Evolutionary conservation across 164 flowering plant genomes (phyloP).

Genomic region (Vitis labrusca): DNA sequence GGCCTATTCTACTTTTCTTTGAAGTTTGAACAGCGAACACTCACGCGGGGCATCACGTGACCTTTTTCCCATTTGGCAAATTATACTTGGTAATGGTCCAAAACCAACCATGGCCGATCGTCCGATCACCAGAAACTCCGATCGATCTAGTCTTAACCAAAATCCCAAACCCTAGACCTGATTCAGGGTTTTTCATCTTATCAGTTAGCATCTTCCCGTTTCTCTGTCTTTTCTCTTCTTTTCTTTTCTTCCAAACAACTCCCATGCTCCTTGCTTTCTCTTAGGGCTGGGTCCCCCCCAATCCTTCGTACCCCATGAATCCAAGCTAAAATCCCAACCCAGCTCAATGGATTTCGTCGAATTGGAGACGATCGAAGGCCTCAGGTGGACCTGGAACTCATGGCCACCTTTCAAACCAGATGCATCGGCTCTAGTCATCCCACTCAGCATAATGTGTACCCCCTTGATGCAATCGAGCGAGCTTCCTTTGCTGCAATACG

Average conservation of each 20-base stretch:
- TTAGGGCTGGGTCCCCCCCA: background rate
- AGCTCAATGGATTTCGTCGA: constrained; percentile 76
- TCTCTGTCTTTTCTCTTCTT: background rate
- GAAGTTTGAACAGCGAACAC: too few relatives aligned
- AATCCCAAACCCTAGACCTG: too few relatives aligned
- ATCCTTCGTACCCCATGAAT: background rate
- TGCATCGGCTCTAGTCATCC: constrained; percentile 55
- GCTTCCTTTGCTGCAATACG: constrained; percentile 76
- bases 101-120: too few relatives aligned
- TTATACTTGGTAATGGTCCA: too few relatives aligned
- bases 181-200: too few relatives aligned
- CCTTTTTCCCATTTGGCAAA: too few relatives aligned
- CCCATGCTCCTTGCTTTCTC: too few relatives aligned
- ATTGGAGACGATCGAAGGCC: constrained; percentile 86
- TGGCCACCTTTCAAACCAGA: constrained; percentile 79
- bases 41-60: too few relatives aligned
- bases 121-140: too few relatives aligned
- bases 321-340: background rate
- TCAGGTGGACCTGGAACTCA: constrained; percentile 95
- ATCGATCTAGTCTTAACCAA: too few relatives aligned
- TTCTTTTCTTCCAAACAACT: background rate
- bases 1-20: too few relatives aligned
- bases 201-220: too few relatives aligned
- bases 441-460: constrained; percentile 76
- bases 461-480: constrained; percentile 69